Percentiles rank a stretch among this genome's conserved stretches.
These are phyloP conservation scores for Leptographium flavum DNA, from an alignment of 2,329 filamentous ascomycete species.

Conservation along the genomic window DNA sequence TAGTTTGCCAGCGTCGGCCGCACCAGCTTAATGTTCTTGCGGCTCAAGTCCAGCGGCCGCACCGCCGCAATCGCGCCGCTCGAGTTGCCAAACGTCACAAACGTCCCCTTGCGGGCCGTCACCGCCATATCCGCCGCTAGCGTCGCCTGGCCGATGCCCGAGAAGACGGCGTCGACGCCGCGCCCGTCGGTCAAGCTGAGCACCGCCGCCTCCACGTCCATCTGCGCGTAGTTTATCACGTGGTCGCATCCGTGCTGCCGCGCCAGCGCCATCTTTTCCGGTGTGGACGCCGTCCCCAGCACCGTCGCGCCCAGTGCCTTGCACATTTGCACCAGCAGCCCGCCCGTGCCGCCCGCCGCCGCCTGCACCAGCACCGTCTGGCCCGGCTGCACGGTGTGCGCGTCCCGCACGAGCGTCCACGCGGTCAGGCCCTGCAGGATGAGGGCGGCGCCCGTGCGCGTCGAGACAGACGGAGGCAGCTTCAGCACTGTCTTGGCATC, in stretches of 20 bases:
- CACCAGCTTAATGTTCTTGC: constrained; percentile 63
- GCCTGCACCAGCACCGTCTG: constrained; percentile 63
- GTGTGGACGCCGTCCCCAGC: constrained; percentile 65
- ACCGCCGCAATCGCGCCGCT: constrained; percentile 58
- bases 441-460: constrained; percentile 51
- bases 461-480: constrained; percentile 47
- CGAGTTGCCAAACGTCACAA: constrained; percentile 72
- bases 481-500: constrained; percentile 40
- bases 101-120: constrained; percentile 59
- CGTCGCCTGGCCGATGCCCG: constrained; percentile 71
- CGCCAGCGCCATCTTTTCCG: constrained; percentile 59
- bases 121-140: constrained; percentile 67
- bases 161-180: constrained; percentile 67
- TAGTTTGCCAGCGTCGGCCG: constrained; percentile 62
- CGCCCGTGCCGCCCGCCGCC: constrained; percentile 69
- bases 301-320: constrained; percentile 59
- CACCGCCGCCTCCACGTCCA: constrained; percentile 44
- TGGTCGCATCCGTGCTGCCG: constrained; percentile 57
- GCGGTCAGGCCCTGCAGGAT: constrained; percentile 74
- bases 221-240: constrained; percentile 53
- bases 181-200: constrained; percentile 54
- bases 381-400: constrained; percentile 19
- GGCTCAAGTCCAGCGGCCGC: constrained; percentile 35
- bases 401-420: constrained; percentile 62
- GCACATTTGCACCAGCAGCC: constrained; percentile 63